Percentiles rank a stretch among this genome's conserved stretches.
phyloP scores from a whole-genome alignment of 805 yeast species.

The Saccharomycopsis guyanensis region DNA sequence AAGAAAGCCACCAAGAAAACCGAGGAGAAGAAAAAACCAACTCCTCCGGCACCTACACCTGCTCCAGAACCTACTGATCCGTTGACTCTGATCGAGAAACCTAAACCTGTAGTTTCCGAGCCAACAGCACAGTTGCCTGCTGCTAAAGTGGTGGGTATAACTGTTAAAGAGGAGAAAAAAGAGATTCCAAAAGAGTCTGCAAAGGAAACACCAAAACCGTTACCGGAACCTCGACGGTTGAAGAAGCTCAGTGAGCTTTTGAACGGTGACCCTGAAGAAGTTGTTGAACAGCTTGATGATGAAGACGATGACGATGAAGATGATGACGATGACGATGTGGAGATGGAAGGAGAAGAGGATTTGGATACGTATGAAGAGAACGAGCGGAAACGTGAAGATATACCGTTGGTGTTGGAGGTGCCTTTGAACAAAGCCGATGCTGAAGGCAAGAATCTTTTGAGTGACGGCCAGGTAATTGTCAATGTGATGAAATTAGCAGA shows the following conservation, averaged over 20 bases:
- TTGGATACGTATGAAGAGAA: slow-evolving; percentile 13
- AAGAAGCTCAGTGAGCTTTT: slow-evolving; percentile 10
- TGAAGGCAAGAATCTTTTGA: slow-evolving; percentile 3
- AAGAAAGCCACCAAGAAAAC: slow-evolving; percentile 3
- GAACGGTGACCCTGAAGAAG: slow-evolving; percentile 16
- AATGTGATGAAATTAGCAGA: slow-evolving; percentile 71
- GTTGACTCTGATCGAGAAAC: slow-evolving; percentile 5
- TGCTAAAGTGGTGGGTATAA: background rate
- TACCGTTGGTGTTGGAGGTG: slow-evolving; percentile 48
- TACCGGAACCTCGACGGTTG: background rate
- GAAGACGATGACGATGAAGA: slow-evolving; percentile 19
- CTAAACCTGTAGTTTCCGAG: background rate
- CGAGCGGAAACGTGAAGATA: slow-evolving; percentile 26
- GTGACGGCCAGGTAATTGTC: slow-evolving; percentile 45
- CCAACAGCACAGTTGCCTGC: background rate
- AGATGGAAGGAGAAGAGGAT: slow-evolving; percentile 13
- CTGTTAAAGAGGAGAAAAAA: background rate
- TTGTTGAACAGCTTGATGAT: slow-evolving; percentile 12
- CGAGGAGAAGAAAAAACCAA: background rate
- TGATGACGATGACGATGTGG: slow-evolving; percentile 17
- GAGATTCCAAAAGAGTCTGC: background rate
- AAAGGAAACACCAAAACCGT: background rate
- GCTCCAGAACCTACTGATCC: background rate
- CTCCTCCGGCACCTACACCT: background rate
- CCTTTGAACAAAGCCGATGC: slow-evolving; percentile 39